Evolutionary conservation across 2,329 filamentous ascomycete genomes (phyloP), one percentile per base, ranked within the genome.

Genomic region (Colletotrichum nymphaeae): DNA sequence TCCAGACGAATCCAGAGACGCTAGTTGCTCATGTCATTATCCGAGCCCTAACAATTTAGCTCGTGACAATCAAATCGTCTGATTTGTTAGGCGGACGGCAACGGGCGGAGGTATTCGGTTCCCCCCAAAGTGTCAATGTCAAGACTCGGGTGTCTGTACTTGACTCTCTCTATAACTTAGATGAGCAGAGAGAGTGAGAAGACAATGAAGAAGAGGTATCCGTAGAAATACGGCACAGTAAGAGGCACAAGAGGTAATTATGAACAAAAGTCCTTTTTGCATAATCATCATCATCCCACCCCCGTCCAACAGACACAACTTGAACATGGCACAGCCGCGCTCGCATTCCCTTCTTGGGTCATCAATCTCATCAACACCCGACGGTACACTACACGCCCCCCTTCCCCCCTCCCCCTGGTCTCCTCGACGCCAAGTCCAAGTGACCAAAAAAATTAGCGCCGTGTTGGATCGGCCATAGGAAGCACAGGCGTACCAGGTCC

Each of bases 21-120:
- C 70, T 59, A 62, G 19, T 26, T 73, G n/a, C 19, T 69, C 62
- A 57, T 59, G 67, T 73, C 70, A 70, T 56, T 73, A 70, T 73
- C 70, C 70, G 70, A 70, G 70, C 67, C 70, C 67, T 70, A 62
- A 69, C 52, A 55, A 42, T 46, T 59, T 49, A 55, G 59, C 67
- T 59, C 55, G 63, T 64, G 32, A 64, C 59, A 28, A 30, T 60
- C 19, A 35, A 26, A 59, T 72, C 65, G 46, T 63, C 58, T 72
- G 65, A 63, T 58, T 68, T 68, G 69, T 46, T n/a, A 53, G 53
- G 64, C 35, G 52, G 49, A 11, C 57, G 57, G 49, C 58, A 14
- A 52, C 12, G 26, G 62, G 62, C 11, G 62, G 26, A 28, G 37
- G 35, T 19, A 19, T 30, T 16, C 9, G 0, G 2, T 49, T 6